A percentile compares a stretch with the other conserved stretches of the same genome.
phyloP scores from a whole-genome alignment of 257 asterid species.

The Marsdenia floribunda region DNA sequence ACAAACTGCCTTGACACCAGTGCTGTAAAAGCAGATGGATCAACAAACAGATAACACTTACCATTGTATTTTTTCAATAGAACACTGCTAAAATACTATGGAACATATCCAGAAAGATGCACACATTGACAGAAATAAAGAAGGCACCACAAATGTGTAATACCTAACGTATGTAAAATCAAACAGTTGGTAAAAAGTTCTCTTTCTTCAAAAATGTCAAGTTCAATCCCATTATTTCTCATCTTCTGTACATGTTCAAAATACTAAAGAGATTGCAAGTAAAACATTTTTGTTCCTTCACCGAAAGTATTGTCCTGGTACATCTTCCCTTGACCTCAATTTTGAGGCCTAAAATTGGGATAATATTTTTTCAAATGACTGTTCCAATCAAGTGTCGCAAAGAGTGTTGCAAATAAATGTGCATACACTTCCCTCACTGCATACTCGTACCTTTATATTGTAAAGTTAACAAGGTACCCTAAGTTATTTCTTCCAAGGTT shows the following conservation, averaged over 20 bases:
- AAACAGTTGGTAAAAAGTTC: neutral
- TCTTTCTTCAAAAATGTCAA: neutral
- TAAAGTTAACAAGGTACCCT: neutral
- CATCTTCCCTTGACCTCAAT: neutral
- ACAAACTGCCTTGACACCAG: constrained; percentile 96
- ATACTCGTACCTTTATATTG: neutral
- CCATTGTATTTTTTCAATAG: neutral
- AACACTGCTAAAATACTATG: neutral
- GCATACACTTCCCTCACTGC: neutral
- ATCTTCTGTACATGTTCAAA: neutral
- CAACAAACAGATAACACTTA: neutral
- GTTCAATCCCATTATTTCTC: neutral
- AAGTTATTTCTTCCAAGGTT: neutral
- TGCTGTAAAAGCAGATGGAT: constrained; percentile 43
- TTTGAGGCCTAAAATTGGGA: neutral
- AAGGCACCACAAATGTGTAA: neutral
- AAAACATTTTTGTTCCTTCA: neutral
- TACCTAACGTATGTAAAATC: neutral
- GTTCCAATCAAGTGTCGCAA: neutral
- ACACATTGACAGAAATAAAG: neutral
- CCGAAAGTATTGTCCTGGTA: neutral
- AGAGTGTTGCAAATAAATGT: neutral
- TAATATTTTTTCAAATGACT: neutral
- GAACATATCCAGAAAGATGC: neutral
- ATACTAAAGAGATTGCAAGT: neutral